A percentile compares a stretch with the other conserved stretches of the same genome.
Evolutionary conservation across 768 basidiomycete genomes (phyloP).

Genomic region (Boletus vermiculosoides): DNA sequence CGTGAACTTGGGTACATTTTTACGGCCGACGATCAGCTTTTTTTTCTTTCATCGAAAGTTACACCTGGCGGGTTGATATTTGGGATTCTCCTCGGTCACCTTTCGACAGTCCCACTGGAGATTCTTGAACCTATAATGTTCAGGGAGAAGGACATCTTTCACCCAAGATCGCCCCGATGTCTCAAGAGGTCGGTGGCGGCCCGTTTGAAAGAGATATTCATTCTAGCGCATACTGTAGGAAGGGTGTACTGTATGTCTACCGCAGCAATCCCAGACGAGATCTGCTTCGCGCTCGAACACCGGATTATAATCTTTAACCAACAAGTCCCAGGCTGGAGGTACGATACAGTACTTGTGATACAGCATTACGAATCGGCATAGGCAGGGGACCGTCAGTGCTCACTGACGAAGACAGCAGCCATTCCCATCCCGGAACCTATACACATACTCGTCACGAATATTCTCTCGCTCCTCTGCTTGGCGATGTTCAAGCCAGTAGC

Average conservation of each 20-base stretch:
- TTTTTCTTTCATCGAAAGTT: slow-evolving; percentile 56
- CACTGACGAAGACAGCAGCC: slow-evolving; percentile 83
- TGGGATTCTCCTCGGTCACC: slow-evolving; percentile 47
- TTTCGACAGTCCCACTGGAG: slow-evolving; percentile 32
- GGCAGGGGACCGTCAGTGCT: slow-evolving; percentile 50
- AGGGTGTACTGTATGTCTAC: not conserved
- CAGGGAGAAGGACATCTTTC: slow-evolving; percentile 60
- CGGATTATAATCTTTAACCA: not conserved
- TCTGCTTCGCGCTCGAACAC: not conserved
- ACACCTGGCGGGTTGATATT: slow-evolving; percentile 73
- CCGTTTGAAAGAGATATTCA: slow-evolving; percentile 59
- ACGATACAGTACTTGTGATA: not conserved
- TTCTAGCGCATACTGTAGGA: not conserved
- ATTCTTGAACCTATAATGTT: slow-evolving; percentile 53
- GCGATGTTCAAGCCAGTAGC: slow-evolving; percentile 82
- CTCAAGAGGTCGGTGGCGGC: slow-evolving; percentile 49
- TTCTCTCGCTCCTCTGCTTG: slow-evolving; percentile 68
- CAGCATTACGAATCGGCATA: not conserved
- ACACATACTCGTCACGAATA: slow-evolving; percentile 92
- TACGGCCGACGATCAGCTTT: not conserved
- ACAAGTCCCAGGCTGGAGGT: not conserved
- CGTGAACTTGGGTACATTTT: slow-evolving; percentile 25
- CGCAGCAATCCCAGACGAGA: not conserved
- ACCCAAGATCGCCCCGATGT: slow-evolving; percentile 67
- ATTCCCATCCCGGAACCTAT: slow-evolving; percentile 90